These are phyloP conservation scores for Colletotrichum truncatum DNA, from an alignment of 2,329 filamentous ascomycete genomes.

Conservation along the genomic window DNA sequence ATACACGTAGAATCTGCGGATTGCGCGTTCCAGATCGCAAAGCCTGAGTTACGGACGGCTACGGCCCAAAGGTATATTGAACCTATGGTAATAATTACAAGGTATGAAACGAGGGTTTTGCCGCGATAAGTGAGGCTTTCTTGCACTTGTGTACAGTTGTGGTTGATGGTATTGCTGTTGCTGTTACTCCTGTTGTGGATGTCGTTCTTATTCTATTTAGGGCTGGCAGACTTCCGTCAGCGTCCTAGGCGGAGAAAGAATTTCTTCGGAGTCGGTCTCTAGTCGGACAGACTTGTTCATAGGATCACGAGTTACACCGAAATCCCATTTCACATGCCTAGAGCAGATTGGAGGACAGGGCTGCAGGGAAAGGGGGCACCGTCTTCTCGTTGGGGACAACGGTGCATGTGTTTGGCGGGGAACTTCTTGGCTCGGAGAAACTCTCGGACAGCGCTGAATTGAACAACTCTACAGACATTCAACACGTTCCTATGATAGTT, in stretches of 20 bases:
- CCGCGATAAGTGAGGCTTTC: too few relatives aligned
- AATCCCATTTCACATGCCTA: constrained; percentile 4
- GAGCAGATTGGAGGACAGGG: neutral
- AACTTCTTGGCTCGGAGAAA: constrained; percentile 18
- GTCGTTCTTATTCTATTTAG: too few relatives aligned
- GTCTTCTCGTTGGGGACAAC: neutral
- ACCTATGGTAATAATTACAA: too few relatives aligned
- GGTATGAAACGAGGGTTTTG: too few relatives aligned
- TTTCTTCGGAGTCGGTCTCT: neutral
- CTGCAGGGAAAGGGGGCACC: neutral
- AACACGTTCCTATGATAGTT: neutral
- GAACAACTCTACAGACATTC: neutral
- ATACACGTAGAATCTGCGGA: neutral
- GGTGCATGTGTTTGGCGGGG: constrained; percentile 4
- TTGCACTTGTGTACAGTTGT: too few relatives aligned
- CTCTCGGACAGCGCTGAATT: neutral
- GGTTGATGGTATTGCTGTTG: too few relatives aligned
- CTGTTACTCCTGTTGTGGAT: too few relatives aligned
- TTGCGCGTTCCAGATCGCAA: neutral
- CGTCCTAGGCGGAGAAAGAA: neutral
- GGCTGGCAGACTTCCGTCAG: neutral
- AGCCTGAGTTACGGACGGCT: too few relatives aligned
- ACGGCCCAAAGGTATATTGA: too few relatives aligned
- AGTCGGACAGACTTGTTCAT: neutral
- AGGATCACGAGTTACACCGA: constrained; percentile 11